These are phyloP conservation scores for Sparassis latifolia DNA, from an alignment of 1,284 basidiomycete genomes.

Conservation along the genomic window DNA sequence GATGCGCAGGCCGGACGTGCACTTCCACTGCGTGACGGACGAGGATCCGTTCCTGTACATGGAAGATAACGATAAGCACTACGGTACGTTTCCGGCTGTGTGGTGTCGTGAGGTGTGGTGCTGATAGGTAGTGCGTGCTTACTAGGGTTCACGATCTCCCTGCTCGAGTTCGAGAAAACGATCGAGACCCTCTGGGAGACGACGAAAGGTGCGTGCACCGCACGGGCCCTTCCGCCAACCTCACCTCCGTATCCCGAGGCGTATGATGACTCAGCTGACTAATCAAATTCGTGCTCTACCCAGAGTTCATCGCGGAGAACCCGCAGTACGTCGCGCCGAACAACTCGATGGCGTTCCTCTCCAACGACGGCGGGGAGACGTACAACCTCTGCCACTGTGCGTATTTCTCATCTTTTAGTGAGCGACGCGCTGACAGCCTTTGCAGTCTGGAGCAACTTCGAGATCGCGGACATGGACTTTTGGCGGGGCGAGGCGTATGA, in stretches of 20 bases:
- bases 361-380: slow-evolving; percentile 53
- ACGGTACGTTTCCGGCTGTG: slow-evolving; percentile 31
- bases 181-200: slow-evolving; percentile 70
- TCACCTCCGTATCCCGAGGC: background rate
- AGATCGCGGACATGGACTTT: slow-evolving; percentile 65
- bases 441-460: slow-evolving; percentile 72
- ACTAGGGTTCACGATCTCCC: slow-evolving; percentile 62
- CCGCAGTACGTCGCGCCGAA: slow-evolving; percentile 58
- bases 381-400: slow-evolving; percentile 76
- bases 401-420: slow-evolving; percentile 8
- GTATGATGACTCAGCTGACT: too few relatives aligned
- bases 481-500: slow-evolving; percentile 59
- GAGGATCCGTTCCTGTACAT: slow-evolving; percentile 75
- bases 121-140: background rate
- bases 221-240: background rate
- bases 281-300: too few relatives aligned
- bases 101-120: background rate
- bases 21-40: slow-evolving; percentile 68
- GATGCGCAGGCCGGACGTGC: slow-evolving; percentile 49
- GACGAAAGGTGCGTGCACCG: slow-evolving; percentile 34
- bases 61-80: slow-evolving; percentile 68
- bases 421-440: background rate
- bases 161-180: slow-evolving; percentile 72
- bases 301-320: slow-evolving; percentile 57
- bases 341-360: slow-evolving; percentile 68